Evolutionary conservation across 1,284 basidiomycete species (phyloP), one percentile per base, ranked within the genome.

Genomic region (Termitomyces sp.): DNA sequence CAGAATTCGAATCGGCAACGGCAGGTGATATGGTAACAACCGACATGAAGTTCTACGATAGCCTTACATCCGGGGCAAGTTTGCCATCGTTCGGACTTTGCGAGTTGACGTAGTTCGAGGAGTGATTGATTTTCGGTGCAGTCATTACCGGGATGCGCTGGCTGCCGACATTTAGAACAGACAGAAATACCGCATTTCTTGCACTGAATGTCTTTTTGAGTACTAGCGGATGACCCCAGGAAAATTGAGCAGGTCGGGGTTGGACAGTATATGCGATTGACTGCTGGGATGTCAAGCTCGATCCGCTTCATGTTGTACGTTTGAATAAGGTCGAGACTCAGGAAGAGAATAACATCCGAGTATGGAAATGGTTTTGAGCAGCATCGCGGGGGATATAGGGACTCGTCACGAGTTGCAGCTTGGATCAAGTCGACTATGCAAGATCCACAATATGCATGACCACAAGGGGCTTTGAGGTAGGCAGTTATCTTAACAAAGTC

Each of bases 1-100:
- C 79, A 81, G 61, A 80, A 80, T 58, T 79, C 58, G 2, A 70
- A 66, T 6, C 71, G 68, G 62, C 78, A 79, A 9, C 70, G 67
- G 55, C 78, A 81, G 1, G 75, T 79, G 69, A 81, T 79, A 56
- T 80, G 78, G 63, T 72, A 77, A 56, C 78, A 80, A 6, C 79
- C 78, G n/a, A 68, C 57, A 19, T 68, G 61, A 2, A 78, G 67
- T 59, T 80, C 78, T 43, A 81, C 71, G 53, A 80, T 68, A 24
- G 67, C 63, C 0, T 66, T 54, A 60, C 78, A 80, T 5, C 68
- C 70, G 1, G 77, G 77, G 60, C 78, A 80, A 1, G 77, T 78
- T 61, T 78, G 75, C 78, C 78, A 79, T 10, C 73, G 71, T 47
- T 73, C 50, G 42, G 67, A 54, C 10, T 67, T 63, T 0, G 77